phyloP scores from a whole-genome alignment of 371 early-diverging fungal genomes.

The Mortierella sp. region DNA sequence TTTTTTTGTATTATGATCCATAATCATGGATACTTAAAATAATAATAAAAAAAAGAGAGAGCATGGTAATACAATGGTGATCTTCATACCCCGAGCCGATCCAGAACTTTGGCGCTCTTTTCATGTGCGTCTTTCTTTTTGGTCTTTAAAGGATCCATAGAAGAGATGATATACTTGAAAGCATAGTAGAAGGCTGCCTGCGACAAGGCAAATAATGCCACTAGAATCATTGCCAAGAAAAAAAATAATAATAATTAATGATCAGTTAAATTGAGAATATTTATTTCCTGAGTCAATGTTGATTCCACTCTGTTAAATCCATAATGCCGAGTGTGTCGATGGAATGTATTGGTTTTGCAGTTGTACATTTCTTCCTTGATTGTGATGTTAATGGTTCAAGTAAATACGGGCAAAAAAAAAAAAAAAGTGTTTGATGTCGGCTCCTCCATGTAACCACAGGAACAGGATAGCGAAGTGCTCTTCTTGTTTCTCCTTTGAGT shows the following conservation, averaged over 20 bases:
- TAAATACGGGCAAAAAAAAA: too few species aligned
- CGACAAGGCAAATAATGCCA: constrained; percentile 81
- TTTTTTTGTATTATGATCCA: background rate
- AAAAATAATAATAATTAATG: too few species aligned
- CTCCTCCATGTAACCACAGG: too few species aligned
- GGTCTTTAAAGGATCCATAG: constrained; percentile 79
- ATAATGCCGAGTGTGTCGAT: too few species aligned
- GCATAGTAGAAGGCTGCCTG: constrained; percentile 90
- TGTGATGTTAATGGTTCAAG: too few species aligned
- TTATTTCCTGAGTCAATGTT: too few species aligned
- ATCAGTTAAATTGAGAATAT: too few species aligned
- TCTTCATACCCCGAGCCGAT: constrained; percentile 79
- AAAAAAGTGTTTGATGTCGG: background rate
- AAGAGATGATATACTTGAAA: constrained; percentile 81
- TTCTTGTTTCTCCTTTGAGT: too few species aligned
- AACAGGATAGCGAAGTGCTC: too few species aligned
- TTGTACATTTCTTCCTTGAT: too few species aligned
- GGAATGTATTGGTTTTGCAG: too few species aligned
- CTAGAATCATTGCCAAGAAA: constrained; percentile 55
- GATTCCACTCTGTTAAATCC: too few species aligned
- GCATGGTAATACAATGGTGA: background rate
- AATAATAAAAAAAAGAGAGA: background rate
- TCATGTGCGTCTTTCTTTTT: constrained; percentile 82
- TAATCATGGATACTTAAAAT: background rate
- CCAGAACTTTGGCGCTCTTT: constrained; percentile 77